Evolutionary conservation across 441 rosid genomes (phyloP).

Genomic region (Pelargonium citronellum): DNA sequence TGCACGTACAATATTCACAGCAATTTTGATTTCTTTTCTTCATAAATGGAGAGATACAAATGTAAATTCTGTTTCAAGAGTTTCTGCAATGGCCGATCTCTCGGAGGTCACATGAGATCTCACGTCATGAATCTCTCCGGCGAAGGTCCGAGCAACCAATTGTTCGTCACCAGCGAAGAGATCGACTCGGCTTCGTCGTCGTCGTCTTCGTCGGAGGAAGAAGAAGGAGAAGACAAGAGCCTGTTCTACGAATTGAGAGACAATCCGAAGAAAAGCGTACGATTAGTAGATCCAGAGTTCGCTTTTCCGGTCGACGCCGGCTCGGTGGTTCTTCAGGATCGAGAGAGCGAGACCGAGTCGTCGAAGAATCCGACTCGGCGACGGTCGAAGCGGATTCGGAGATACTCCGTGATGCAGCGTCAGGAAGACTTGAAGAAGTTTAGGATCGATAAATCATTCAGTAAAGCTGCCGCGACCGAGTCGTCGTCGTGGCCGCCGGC

Average conservation of each 20-base stretch:
- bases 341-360: conserved; percentile 78
- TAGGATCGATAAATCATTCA: conserved; percentile 23
- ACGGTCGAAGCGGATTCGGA: conserved; percentile 63
- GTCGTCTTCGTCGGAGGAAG: conserved; percentile 22
- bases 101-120: conserved; percentile 89
- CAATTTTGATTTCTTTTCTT: background rate
- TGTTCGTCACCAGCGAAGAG: conserved; percentile 34
- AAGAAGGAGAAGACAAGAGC: conserved; percentile 25
- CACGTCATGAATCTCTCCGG: conserved; percentile 51
- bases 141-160: background rate
- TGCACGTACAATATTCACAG: background rate
- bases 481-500: conserved; percentile 24
- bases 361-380: conserved; percentile 61
- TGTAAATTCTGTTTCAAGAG: conserved; percentile 61
- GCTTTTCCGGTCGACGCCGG: conserved; percentile 38
- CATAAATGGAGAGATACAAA: conserved; percentile 56
- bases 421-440: conserved; percentile 12
- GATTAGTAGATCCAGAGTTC: conserved; percentile 59
- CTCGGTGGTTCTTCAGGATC: conserved; percentile 55
- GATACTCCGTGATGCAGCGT: conserved; percentile 21
- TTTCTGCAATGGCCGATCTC: conserved; percentile 66
- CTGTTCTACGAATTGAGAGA: conserved; percentile 40
- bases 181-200: conserved; percentile 33
- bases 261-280: conserved; percentile 50
- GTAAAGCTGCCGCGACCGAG: conserved; percentile 37